These are phyloP conservation scores for Fusarium sp. DNA, from an alignment of 2,329 filamentous ascomycete genomes.

Conservation along the genomic window DNA sequence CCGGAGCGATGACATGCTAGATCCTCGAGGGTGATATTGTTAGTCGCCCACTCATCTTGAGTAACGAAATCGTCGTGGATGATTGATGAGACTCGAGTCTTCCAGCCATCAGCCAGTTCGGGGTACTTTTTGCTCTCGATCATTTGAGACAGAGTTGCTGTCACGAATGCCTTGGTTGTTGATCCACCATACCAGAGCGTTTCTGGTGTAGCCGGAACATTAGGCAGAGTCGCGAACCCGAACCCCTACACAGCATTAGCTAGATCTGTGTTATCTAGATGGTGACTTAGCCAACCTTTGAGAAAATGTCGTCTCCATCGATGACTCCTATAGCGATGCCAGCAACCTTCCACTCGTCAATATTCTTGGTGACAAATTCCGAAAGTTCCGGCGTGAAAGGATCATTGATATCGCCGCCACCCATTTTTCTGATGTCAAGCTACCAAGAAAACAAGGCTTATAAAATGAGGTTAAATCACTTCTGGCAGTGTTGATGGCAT, in stretches of 20 bases:
- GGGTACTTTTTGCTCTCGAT: conserved; percentile 56
- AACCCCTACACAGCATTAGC: not conserved
- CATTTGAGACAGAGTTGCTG: conserved; percentile 61
- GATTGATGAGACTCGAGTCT: conserved; percentile 58
- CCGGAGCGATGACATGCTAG: conserved; percentile 64
- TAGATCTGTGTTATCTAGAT: fast-evolving
- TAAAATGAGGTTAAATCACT: no score
- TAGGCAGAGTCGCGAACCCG: conserved; percentile 47
- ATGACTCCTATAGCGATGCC: conserved; percentile 46
- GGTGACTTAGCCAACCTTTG: conserved; percentile 28
- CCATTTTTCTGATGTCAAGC: not conserved
- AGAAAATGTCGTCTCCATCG: conserved; percentile 41
- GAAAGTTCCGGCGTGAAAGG: not conserved
- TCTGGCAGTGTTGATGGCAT: not conserved
- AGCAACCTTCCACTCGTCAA: conserved; percentile 45
- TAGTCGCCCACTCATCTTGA: conserved; percentile 57
- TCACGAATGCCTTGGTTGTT: conserved; percentile 66
- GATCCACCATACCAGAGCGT: conserved; percentile 67
- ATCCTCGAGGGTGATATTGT: conserved; percentile 65
- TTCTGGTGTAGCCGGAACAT: conserved; percentile 55
- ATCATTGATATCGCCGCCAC: not conserved
- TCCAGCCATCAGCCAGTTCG: conserved; percentile 54
- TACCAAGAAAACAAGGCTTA: fast-evolving
- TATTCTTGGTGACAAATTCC: conserved; percentile 7
- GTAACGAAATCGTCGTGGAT: conserved; percentile 65